phyloP scores from a whole-genome alignment of 306 rosid genomes.

The Cucurbita pepo region DNA sequence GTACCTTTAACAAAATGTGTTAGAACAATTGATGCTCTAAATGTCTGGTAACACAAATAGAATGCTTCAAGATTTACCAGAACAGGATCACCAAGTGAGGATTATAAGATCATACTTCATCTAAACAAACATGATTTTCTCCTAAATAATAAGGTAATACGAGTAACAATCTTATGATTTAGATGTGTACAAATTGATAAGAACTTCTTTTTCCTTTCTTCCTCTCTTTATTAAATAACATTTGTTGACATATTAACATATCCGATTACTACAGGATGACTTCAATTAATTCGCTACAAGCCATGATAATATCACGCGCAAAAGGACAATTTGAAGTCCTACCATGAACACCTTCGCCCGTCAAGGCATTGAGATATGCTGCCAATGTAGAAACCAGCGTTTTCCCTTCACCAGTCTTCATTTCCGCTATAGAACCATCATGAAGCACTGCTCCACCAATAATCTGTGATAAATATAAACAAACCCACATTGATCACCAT shows the following conservation, averaged over 20 bases:
- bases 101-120: neutral
- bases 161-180: neutral
- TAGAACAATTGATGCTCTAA: neutral
- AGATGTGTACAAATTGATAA: neutral
- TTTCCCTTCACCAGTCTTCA: constrained; percentile 98
- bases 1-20: neutral
- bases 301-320: neutral
- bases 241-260: neutral
- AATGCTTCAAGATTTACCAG: neutral
- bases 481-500: neutral
- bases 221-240: neutral
- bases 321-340: constrained; percentile 3
- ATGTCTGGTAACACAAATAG: neutral
- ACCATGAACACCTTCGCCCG: constrained; percentile 95
- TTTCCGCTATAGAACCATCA: constrained; percentile 95
- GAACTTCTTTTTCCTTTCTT: neutral
- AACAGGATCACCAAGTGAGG: neutral
- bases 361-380: constrained; percentile 85
- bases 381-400: constrained; percentile 87
- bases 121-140: neutral
- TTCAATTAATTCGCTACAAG: neutral
- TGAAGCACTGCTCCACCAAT: constrained; percentile 97
- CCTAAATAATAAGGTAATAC: neutral
- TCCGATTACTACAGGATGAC: neutral
- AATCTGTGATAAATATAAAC: constrained; percentile 33